A percentile compares a stretch with the other conserved stretches of the same genome.
Conservation (phyloP, 768 basidiomycete species). For the Sarcodon sp. region DNA sequence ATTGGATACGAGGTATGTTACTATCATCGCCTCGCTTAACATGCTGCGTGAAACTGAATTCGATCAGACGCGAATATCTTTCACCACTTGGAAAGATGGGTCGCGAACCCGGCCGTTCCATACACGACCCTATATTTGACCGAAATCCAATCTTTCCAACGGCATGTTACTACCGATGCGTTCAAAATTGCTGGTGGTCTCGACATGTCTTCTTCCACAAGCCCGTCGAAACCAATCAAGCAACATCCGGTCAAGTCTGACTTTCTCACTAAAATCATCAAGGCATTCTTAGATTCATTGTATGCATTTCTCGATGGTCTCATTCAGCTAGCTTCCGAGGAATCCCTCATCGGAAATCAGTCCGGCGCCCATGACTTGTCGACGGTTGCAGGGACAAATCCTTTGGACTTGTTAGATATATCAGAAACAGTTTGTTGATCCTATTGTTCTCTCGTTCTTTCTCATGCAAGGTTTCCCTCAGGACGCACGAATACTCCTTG, state of each 20-base stretch:
- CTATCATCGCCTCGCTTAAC: neutral
- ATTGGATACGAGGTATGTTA: conserved; percentile 72
- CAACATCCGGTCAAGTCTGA: conserved; percentile 50
- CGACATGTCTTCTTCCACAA: conserved; percentile 34
- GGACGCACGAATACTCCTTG: conserved; percentile 81
- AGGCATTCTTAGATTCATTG: conserved; percentile 74
- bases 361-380: conserved; percentile 17
- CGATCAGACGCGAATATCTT: conserved; percentile 67
- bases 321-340: conserved; percentile 65
- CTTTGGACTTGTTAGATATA: conserved; percentile 46
- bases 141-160: conserved; percentile 74
- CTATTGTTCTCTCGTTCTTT: neutral
- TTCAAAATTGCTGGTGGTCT: conserved; percentile 75
- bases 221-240: conserved; percentile 36
- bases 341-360: conserved; percentile 34
- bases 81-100: conserved; percentile 83
- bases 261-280: conserved; percentile 64
- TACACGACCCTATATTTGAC: conserved; percentile 63
- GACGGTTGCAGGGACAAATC: conserved; percentile 27
- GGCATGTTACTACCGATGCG: conserved; percentile 59
- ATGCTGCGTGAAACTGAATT: neutral
- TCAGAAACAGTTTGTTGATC: conserved; percentile 39
- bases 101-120: conserved; percentile 42
- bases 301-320: conserved; percentile 84
- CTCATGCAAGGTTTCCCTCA: conserved; percentile 16